Conservation (phyloP, 345 rosid species). For the Leavenworthia alabamica region DNA sequence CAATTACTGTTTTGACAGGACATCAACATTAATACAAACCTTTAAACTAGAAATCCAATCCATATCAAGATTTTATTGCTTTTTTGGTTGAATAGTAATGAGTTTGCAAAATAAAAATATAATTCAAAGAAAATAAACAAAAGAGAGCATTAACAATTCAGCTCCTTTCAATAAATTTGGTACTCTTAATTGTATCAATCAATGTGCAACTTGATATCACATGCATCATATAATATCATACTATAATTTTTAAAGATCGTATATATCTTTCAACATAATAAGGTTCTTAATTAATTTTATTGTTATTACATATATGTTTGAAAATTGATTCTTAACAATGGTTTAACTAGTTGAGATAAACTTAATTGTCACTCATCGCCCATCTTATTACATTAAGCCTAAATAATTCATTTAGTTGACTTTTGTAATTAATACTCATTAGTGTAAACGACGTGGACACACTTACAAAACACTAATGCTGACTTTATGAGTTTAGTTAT, state of each 20-base stretch:
- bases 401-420: conserved; percentile 14
- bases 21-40: not conserved
- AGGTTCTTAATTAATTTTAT: too few species aligned
- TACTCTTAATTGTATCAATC: conserved; percentile 26
- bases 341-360: not conserved
- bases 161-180: conserved; percentile 21
- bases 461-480: conserved; percentile 10
- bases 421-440: conserved; percentile 13
- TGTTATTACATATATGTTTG: too few species aligned
- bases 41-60: not conserved
- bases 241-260: conserved; percentile 18
- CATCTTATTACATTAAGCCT: not conserved
- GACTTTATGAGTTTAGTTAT: conserved; percentile 7
- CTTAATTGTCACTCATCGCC: not conserved
- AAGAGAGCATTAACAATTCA: conserved; percentile 20
- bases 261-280: conserved; percentile 19
- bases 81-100: not conserved
- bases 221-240: conserved; percentile 28
- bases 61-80: not conserved
- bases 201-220: conserved; percentile 32
- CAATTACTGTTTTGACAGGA: not conserved
- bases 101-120: not conserved
- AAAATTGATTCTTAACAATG: not conserved
- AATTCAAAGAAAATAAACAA: conserved; percentile 5
- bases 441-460: conserved; percentile 25